phyloP scores from a whole-genome alignment of 768 basidiomycete species.

The Dacryopinax primogenitus region DNA sequence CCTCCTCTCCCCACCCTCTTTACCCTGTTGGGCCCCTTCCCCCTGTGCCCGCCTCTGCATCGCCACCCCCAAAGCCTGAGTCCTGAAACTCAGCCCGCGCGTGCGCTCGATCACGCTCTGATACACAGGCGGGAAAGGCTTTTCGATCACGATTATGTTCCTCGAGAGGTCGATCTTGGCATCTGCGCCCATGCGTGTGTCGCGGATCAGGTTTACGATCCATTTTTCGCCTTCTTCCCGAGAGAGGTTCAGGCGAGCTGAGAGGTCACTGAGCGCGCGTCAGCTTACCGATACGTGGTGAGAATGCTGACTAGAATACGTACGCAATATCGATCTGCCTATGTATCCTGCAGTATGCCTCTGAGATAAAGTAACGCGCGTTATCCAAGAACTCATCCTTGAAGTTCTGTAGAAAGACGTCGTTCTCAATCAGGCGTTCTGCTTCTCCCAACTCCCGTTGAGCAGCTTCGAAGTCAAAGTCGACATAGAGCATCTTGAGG shows the following conservation, averaged over 20 bases:
- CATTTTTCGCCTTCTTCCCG: constrained; percentile 95
- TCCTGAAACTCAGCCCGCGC: constrained; percentile 77
- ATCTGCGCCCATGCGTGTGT: constrained; percentile 91
- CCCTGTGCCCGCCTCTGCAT: constrained; percentile 30
- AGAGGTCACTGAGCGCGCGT: constrained; percentile 67
- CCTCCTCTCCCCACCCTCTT: not conserved
- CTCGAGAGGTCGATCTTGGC: constrained; percentile 49
- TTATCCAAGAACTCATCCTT: constrained; percentile 93
- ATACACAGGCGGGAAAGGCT: constrained; percentile 78
- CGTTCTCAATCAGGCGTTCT: constrained; percentile 71
- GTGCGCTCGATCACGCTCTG: constrained; percentile 94
- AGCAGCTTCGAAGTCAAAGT: constrained; percentile 93
- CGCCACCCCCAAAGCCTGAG: constrained; percentile 77
- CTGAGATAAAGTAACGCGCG: constrained; percentile 87
- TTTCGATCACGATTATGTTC: constrained; percentile 94
- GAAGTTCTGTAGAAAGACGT: constrained; percentile 88
- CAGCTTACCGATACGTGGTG: too few species aligned
- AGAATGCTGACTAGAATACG: constrained; percentile 19
- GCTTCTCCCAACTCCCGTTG: constrained; percentile 67
- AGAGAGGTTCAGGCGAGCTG: constrained; percentile 84
- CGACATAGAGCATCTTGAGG: constrained; percentile 83
- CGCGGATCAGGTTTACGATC: constrained; percentile 98
- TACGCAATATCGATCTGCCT: constrained; percentile 80
- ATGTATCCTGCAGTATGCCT: constrained; percentile 96
- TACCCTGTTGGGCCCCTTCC: not conserved